A percentile compares a stretch with the other conserved stretches of the same genome.
Conservation (phyloP, 2,329 filamentous ascomycete species). For the Zarea fungicola region DNA sequence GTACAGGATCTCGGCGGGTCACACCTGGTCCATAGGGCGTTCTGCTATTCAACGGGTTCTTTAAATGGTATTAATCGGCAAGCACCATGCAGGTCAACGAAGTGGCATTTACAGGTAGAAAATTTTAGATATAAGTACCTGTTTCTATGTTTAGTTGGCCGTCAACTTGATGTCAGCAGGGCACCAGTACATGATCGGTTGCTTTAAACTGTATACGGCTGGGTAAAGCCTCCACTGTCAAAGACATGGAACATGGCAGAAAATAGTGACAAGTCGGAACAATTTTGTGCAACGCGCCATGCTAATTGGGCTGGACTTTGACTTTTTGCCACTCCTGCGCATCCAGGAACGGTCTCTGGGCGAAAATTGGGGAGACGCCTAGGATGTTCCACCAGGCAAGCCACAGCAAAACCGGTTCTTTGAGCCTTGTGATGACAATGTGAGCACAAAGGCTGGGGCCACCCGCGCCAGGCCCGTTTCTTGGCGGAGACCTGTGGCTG, state of each 20-base stretch:
- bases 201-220: not conserved
- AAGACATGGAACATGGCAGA: not conserved
- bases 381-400: not conserved
- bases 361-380: not conserved
- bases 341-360: constrained; percentile 9
- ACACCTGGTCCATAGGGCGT: not conserved
- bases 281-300: not conserved
- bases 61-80: constrained; percentile 7
- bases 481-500: no score
- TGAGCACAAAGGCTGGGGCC: no score
- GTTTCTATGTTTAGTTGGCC: not conserved
- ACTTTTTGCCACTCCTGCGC: not conserved
- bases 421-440: no score
- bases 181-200: constrained; percentile 1
- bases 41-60: not conserved
- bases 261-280: not conserved
- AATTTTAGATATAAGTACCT: constrained; percentile 2
- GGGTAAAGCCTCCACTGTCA: not conserved
- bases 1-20: constrained; percentile 7
- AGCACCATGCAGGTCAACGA: not conserved
- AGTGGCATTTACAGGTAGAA: not conserved
- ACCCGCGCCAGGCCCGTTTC: no score
- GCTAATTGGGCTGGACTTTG: not conserved
- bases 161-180: not conserved
- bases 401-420: constrained; percentile 10